Evolutionary conservation across 2,329 filamentous ascomycete genomes (phyloP).

Genomic region (Aspergillus luchuensis): DNA sequence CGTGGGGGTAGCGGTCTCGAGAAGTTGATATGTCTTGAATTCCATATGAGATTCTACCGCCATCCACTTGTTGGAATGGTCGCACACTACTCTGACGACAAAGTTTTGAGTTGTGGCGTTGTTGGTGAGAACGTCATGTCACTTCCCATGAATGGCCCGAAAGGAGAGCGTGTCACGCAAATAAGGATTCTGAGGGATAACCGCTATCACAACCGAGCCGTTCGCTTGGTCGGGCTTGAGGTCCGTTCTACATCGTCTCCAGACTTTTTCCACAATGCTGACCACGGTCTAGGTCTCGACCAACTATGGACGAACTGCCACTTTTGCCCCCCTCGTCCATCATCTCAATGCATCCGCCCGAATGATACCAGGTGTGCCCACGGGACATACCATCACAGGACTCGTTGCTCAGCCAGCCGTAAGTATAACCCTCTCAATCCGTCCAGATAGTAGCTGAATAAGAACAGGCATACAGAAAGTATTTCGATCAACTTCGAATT

Average conservation of each 20-base stretch:
- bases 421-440: background rate
- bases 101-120: slow-evolving; percentile 7
- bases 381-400: slow-evolving; percentile 9
- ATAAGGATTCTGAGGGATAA: slow-evolving; percentile 2
- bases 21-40: slow-evolving; percentile 8
- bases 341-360: background rate
- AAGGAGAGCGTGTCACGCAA: slow-evolving; percentile 13
- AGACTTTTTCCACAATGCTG: slow-evolving; percentile 2
- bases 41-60: slow-evolving; percentile 8
- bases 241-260: slow-evolving; percentile 2
- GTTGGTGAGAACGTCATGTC: slow-evolving; percentile 7
- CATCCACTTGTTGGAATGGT: slow-evolving; percentile 12
- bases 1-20: slow-evolving; percentile 3
- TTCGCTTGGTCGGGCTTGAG: slow-evolving; percentile 6
- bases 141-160: slow-evolving; percentile 7
- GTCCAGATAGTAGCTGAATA: background rate
- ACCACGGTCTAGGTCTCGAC: slow-evolving; percentile 12
- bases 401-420: slow-evolving; percentile 3
- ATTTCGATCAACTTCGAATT: slow-evolving; percentile 5
- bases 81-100: slow-evolving; percentile 6
- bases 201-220: background rate
- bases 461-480: background rate
- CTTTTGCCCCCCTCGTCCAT: slow-evolving; percentile 9
- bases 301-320: slow-evolving; percentile 11
- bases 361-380: slow-evolving; percentile 3